Base-by-base conservation (phyloP, 345 rosid genomes). In the Triadica sebifera region DNA sequence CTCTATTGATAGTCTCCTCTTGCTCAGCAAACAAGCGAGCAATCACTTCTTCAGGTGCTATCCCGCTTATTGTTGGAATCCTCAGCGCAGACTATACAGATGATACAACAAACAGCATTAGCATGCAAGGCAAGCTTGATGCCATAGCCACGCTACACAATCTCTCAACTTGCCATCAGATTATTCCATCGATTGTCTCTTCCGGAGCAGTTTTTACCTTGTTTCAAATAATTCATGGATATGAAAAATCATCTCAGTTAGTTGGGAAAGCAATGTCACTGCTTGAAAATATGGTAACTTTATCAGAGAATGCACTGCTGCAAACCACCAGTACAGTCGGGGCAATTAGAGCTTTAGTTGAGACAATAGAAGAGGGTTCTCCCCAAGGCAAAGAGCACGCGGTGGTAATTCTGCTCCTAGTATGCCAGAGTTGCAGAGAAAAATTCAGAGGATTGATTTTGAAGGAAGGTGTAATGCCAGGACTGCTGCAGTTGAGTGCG, bases 391-490 rank as follows among this genome's bases (percentile, higher is more conserved):
- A 85, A 81, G 97, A 92, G 78, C 88, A 90, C 15, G 96, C 97
- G 0, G 94, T 83, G 46, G 91, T 87, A 2, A 83, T 94, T 61
- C 86, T 94, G 16, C 84, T 92, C 2, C 73, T 81, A 6, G 70
- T 89, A 56, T 92, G 97, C 79, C 81, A 76, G 76, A 79, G 86
- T 49, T 82, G 88, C 75, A 84, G 93, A 74, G 98, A 92, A 37
- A 85, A 73, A 55, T 85, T 88, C 85, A 77, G 96, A 80, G 91
- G 82, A 71, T 61, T 82, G 85, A 87, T 94, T 59, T 73, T 92
- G 69, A 86, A 81, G 84, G 96, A 92, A 84, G 98, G 97, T 13
- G 90, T 79, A 34, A 83, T 92, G 84, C 95, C 96, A 0, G 96
- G 93, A 12, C 81, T 94, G 84, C 89, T 94, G 56, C 92, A 92